Percentiles rank a stretch among this genome's conserved stretches.
These are phyloP conservation scores for Ephemerocybe angulata DNA, from an alignment of 768 basidiomycete genomes.

Conservation along the genomic window DNA sequence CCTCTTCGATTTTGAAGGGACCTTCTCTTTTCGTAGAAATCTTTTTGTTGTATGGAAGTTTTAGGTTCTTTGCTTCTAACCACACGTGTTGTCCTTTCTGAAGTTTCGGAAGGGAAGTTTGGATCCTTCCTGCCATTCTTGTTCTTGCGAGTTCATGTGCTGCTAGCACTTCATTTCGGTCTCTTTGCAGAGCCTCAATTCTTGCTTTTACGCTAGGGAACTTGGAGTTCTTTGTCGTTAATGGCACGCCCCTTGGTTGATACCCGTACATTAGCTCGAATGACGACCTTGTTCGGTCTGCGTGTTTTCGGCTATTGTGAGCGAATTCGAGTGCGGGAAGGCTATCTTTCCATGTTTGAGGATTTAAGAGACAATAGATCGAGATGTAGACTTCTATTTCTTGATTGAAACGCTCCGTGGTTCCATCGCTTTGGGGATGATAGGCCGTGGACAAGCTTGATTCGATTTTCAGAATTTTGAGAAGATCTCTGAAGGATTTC, in stretches of 20 bases:
- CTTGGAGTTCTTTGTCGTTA: slow-evolving; percentile 4
- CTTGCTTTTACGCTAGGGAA: slow-evolving; percentile 1
- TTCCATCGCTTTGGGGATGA: slow-evolving; percentile 28
- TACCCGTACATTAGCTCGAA: slow-evolving; percentile 19
- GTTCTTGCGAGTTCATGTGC: slow-evolving; percentile 11
- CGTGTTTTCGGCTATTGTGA: slow-evolving; percentile 15
- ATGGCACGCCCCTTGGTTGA: not conserved
- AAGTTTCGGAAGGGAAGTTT: not conserved
- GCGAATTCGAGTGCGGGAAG: slow-evolving; percentile 14
- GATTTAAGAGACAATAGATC: slow-evolving; percentile 14
- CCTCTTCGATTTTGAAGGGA: not conserved
- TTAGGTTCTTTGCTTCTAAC: slow-evolving; percentile 1
- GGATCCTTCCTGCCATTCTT: slow-evolving; percentile 6
- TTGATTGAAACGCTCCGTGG: slow-evolving; percentile 19
- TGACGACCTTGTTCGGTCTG: slow-evolving; percentile 13
- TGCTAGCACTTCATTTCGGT: slow-evolving; percentile 12
- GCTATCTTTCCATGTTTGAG: slow-evolving; percentile 9
- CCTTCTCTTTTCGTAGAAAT: not conserved
- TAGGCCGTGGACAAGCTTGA: slow-evolving; percentile 28
- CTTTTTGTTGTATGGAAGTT: not conserved
- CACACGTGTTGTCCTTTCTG: slow-evolving; percentile 7
- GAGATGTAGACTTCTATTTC: slow-evolving; percentile 19
- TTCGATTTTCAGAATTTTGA: slow-evolving; percentile 13
- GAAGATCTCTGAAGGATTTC: slow-evolving; percentile 17
- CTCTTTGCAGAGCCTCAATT: slow-evolving; percentile 1